A percentile compares a stretch with the other conserved stretches of the same genome.
phyloP scores from a whole-genome alignment of 441 rosid genomes.

The Pelargonium myrrhifolium region DNA sequence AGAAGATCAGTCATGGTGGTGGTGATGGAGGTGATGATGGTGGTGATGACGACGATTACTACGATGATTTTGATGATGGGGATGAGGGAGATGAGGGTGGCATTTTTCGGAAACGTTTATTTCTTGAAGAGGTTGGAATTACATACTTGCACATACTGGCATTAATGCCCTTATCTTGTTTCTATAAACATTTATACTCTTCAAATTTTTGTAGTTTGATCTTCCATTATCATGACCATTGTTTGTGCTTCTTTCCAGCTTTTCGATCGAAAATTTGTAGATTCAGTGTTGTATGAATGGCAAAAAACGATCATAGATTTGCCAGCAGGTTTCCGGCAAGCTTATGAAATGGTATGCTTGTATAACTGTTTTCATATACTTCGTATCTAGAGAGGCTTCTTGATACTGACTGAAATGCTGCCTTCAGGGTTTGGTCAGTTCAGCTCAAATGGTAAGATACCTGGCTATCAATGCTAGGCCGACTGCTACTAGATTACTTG shows the following conservation, averaged over 20 bases:
- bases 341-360: conserved; percentile 78
- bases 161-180: conserved; percentile 4
- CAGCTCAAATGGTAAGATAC: conserved; percentile 4
- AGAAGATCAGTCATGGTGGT: conserved; percentile 70
- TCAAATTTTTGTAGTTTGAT: conserved; percentile 13
- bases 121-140: conserved; percentile 69
- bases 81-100: conserved; percentile 90
- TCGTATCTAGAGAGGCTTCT: conserved; percentile 13
- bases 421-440: conserved; percentile 4
- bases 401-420: not conserved
- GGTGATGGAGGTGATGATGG: conserved; percentile 96
- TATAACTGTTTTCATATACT: conserved; percentile 9
- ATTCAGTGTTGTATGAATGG: conserved; percentile 93
- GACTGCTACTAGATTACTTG: not conserved
- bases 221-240: not conserved
- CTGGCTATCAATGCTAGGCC: conserved; percentile 8
- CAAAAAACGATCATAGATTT: conserved; percentile 89
- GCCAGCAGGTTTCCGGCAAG: conserved; percentile 96
- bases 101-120: conserved; percentile 70
- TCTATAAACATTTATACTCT: not conserved
- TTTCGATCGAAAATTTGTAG: conserved; percentile 84
- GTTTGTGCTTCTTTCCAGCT: conserved; percentile 39
- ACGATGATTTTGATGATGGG: conserved; percentile 79
- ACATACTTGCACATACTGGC: not conserved
- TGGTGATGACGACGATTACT: conserved; percentile 91